Percentiles rank a stretch among this genome's conserved stretches.
These are phyloP conservation scores for Thelonectria olida DNA, from an alignment of 2,329 filamentous ascomycete genomes.

Conservation along the genomic window DNA sequence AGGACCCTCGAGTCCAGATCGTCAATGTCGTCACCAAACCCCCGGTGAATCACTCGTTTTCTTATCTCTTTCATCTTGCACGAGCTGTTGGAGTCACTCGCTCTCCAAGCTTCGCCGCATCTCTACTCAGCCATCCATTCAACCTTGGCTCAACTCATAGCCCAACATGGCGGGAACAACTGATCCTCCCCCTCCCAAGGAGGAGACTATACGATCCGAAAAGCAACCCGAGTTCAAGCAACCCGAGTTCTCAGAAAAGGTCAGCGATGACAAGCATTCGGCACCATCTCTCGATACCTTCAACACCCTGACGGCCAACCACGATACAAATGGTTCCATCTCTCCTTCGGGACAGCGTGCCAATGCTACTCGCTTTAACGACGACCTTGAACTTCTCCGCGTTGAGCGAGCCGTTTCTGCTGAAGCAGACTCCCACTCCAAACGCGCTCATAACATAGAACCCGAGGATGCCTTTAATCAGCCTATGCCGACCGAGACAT, in stretches of 20 bases:
- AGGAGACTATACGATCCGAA: conserved; percentile 26
- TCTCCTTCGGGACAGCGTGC: conserved; percentile 43
- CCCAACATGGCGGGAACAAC: conserved; percentile 26
- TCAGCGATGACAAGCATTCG: conserved; percentile 35
- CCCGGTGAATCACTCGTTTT: conserved; percentile 29
- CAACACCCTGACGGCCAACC: conserved; percentile 38
- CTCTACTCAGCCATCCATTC: no score
- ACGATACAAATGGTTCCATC: conserved; percentile 34
- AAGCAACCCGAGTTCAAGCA: conserved; percentile 7
- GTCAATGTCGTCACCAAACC: conserved; percentile 27
- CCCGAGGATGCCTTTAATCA: conserved; percentile 59
- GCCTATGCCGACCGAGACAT: conserved; percentile 36
- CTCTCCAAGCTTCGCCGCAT: conserved; percentile 22
- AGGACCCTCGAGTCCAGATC: conserved; percentile 16
- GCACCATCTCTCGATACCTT: conserved; percentile 44
- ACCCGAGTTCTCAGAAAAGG: conserved; percentile 14
- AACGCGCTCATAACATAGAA: conserved; percentile 46
- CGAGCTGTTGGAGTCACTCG: conserved; percentile 19
- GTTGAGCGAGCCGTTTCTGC: conserved; percentile 57
- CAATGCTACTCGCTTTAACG: conserved; percentile 52
- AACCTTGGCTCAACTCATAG: neutral
- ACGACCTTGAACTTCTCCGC: conserved; percentile 60
- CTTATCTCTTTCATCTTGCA: conserved; percentile 23
- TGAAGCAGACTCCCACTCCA: conserved; percentile 46
- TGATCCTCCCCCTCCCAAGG: conserved; percentile 26